Evolutionary conservation across 495 filamentous ascomycete species (phyloP).

Genomic region (Podospora sp.): DNA sequence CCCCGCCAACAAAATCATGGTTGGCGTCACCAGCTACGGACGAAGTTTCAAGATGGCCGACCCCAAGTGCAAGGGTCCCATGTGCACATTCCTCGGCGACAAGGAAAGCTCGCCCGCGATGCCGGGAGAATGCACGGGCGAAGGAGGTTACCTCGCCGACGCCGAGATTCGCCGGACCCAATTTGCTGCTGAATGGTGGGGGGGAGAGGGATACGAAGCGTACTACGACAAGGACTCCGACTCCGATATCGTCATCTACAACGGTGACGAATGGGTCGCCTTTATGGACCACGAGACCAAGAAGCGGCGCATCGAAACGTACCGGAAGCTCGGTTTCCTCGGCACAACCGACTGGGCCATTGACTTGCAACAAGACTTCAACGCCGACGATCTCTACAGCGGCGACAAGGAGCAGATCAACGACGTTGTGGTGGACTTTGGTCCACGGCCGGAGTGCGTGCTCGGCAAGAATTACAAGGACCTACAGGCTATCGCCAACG

Average conservation of each 20-base stretch:
- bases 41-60: constrained; percentile 39
- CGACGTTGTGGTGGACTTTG: background rate
- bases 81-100: constrained; percentile 22
- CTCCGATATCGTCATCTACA: constrained; percentile 48
- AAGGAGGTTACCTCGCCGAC: constrained; percentile 36
- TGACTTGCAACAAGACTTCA: constrained; percentile 35
- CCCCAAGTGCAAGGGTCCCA: constrained; percentile 6
- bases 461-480: constrained; percentile 10
- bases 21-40: constrained; percentile 42
- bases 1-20: constrained; percentile 40
- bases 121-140: constrained; percentile 41
- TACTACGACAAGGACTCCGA: constrained; percentile 16
- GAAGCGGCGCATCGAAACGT: constrained; percentile 24
- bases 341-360: constrained; percentile 49
- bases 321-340: constrained; percentile 33
- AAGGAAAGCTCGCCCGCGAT: constrained; percentile 22
- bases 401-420: background rate
- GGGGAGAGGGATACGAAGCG: background rate
- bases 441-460: background rate
- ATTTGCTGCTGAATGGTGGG: constrained; percentile 1
- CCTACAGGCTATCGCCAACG: constrained; percentile 11
- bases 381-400: background rate
- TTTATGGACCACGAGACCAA: constrained; percentile 44
- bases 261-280: constrained; percentile 46
- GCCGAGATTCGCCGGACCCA: constrained; percentile 37